Evolutionary conservation across 208 protist species (phyloP).

Genomic region (Blastocrithidia nonstop): DNA sequence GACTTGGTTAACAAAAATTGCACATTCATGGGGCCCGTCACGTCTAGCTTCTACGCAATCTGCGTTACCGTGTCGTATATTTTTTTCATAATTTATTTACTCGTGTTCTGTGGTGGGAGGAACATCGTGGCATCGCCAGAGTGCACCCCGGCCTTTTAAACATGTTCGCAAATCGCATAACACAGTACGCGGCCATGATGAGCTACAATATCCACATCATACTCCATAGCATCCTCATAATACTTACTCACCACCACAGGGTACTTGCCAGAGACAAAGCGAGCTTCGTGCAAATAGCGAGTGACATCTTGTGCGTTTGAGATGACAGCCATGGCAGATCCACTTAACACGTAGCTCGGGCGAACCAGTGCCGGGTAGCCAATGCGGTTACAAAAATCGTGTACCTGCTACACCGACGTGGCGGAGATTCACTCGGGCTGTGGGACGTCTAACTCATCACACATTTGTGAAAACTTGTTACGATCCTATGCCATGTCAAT

Average conservation of each 20-base stretch:
- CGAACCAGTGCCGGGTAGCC: constrained; percentile 92
- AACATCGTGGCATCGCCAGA: constrained; percentile 95
- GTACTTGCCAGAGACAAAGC: constrained; percentile 75
- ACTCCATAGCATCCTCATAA: constrained; percentile 93
- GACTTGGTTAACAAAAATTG: constrained; percentile 94
- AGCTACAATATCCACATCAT: constrained; percentile 98
- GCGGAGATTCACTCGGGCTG: constrained; percentile 95
- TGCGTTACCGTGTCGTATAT: constrained; percentile 70
- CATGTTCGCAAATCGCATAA: constrained; percentile 96
- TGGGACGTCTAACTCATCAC: constrained; percentile 88
- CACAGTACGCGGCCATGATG: constrained; percentile 89
- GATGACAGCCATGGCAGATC: constrained; percentile 95
- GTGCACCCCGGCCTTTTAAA: constrained; percentile 97
- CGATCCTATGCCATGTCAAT: constrained; percentile 97
- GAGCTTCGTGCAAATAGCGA: constrained; percentile 87
- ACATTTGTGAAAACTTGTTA: constrained; percentile 89
- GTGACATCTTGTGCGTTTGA: constrained; percentile 84
- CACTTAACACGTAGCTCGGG: constrained; percentile 95
- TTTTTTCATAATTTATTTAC: constrained; percentile 70
- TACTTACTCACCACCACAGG: constrained; percentile 97
- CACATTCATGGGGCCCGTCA: constrained; percentile 97
- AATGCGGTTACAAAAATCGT: constrained; percentile 80
- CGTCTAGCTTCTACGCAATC: constrained; percentile 87
- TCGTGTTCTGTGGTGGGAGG: constrained; percentile 79
- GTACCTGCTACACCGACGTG: constrained; percentile 76